Evolutionary conservation across 345 rosid species (phyloP), one percentile per base, ranked within the genome.

Genomic region (Eucalyptus polybractea): DNA sequence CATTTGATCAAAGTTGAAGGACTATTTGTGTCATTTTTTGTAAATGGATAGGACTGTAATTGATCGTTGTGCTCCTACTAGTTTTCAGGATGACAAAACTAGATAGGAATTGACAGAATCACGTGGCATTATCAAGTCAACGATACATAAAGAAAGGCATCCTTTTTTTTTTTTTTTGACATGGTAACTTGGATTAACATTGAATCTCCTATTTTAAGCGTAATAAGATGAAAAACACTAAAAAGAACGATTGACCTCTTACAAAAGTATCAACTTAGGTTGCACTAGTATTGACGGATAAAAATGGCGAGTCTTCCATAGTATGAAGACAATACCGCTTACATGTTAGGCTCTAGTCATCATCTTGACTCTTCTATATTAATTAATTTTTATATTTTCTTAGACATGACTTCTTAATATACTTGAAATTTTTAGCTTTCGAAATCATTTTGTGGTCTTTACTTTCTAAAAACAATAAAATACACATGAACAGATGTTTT

Each of bases 1-100:
- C 24, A 53, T 53, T 53, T 53, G 24, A 19, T 53, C 10, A 53
- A 53, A 53, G 0, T 53, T 53, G 4, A 19, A 19, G 0, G 10
- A 53, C 10, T 0, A 53, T 21, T 8, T 7, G 5, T 21, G 25
- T 53, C 1, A 19, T 53, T 21, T 53, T 53, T 0, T 21, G 5
- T 21, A 21, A 53, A 53, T 53, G 1, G 25, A 53, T 19, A 21
- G 25, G 10, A 53, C 1, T 53, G 25, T 53, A 53, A 53, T 53
- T 53, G 9, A 53, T 53, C 1, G 5, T 21, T 53, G 24, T 53
- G 25, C 58, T 53, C 25, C 58, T 53, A 21, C 5, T 21, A 53
- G 58, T 53, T 53, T 53, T 53, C 10, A 53, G 0, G 24, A 53
- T 2, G 58, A 53, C 58, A 53, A 8, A 53, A 53, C 58, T 53